Percentiles rank a stretch among this genome's conserved stretches.
phyloP scores from a whole-genome alignment of 1,284 basidiomycete species.

The Dichomitus squalens region DNA sequence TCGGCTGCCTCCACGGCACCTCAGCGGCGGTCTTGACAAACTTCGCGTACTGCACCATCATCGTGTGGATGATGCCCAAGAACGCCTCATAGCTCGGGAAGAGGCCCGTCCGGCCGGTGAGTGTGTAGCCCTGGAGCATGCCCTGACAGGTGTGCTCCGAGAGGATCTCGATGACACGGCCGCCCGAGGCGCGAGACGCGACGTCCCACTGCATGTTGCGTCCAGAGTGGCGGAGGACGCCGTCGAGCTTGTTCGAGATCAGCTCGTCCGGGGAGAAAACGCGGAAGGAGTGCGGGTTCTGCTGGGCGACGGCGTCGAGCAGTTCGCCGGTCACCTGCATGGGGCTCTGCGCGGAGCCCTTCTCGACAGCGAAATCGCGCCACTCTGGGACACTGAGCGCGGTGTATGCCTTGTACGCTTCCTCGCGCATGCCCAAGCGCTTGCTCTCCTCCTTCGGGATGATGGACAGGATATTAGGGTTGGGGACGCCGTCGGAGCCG shows the following conservation, averaged over 20 bases:
- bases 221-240: slow-evolving; percentile 62
- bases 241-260: slow-evolving; percentile 88
- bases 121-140: slow-evolving; percentile 85
- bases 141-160: slow-evolving; percentile 89
- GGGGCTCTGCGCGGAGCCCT: slow-evolving; percentile 65
- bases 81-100: slow-evolving; percentile 92
- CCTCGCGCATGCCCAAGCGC: slow-evolving; percentile 67
- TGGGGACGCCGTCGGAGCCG: slow-evolving; percentile 49
- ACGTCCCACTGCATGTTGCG: slow-evolving; percentile 87
- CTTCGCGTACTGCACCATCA: slow-evolving; percentile 86
- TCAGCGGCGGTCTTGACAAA: slow-evolving; percentile 84
- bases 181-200: slow-evolving; percentile 62
- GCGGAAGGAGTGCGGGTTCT: slow-evolving; percentile 77
- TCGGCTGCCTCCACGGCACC: slow-evolving; percentile 72
- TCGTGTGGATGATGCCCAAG: slow-evolving; percentile 77
- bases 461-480: slow-evolving; percentile 53
- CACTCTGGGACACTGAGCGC: slow-evolving; percentile 71
- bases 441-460: slow-evolving; percentile 56
- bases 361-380: slow-evolving; percentile 53
- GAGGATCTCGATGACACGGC: slow-evolving; percentile 85
- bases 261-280: slow-evolving; percentile 93
- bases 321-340: slow-evolving; percentile 77
- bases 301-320: slow-evolving; percentile 57
- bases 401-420: slow-evolving; percentile 65
- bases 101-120: slow-evolving; percentile 79